Evolutionary conservation across 495 filamentous ascomycete species (phyloP), one percentile per base, ranked within the genome.

Genomic region (Aspergillus biplanus): DNA sequence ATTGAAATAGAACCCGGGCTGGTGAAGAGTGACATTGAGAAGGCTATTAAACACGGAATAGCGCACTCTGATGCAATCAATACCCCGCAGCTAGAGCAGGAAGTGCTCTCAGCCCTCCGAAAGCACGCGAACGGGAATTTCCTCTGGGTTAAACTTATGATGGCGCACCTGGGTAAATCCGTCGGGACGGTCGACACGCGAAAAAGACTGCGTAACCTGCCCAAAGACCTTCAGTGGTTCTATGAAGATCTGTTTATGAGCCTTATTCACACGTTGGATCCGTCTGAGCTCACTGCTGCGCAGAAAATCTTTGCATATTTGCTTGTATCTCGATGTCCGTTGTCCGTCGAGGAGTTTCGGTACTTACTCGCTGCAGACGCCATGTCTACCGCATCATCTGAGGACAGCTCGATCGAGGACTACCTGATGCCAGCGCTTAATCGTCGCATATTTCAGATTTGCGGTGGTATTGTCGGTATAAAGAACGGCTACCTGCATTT

Each of bases 361-460:
- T 21, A 49, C 18, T 49, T 49, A 49, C 46, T 49, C 18, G 46
- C 46, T 18, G 46, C 46, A 49, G 46, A 49, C 18, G 15, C 46
- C 46, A 49, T 49, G 46, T n/a, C 46, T 18, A 49, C n/a, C 15
- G 12, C 46, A 4, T 3, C 46, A 16, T 4, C 46, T 7, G n/a
- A 49, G 5, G 46, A 18, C 8, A 5, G 6, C 18, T 21, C 15
- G 4, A 49, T 49, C 15, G 46, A 49, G 46, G 46, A 49, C 46
- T 49, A 49, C 13, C 18, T 49, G 13, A 49, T 21, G 3, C 46
- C 46, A 16, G 13, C 13, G 3, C 7, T 49, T 5, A 13, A 21
- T 21, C 46, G 15, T 8, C 15, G 46, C 7, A 49, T 49, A 0
- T 16, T 18, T n/a, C 13, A 49, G 7, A n/a, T 49, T 49, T 49